Evolutionary conservation across 805 yeast genomes (phyloP), one percentile per base, ranked within the genome.

Genomic region (Candida qinlingensis): DNA sequence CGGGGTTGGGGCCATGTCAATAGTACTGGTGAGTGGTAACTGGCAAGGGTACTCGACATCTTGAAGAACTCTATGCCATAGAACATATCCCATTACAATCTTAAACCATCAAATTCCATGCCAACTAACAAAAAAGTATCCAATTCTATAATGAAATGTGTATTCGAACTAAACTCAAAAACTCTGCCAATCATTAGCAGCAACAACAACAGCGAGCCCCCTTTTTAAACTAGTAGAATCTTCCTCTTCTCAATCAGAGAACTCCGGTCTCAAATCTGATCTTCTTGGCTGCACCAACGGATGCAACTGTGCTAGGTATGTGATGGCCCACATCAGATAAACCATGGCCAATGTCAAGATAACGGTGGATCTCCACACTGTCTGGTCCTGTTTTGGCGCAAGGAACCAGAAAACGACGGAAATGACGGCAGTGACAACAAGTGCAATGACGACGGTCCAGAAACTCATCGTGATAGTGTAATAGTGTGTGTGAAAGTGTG

Each of bases 261-360:
- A 80, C 66, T 90, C 96, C 8, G 95, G 96, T 70, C 97, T 83
- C 65, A 90, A 70, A 62, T 91, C 96, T 1, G 95, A 80, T 60
- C 97, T 81, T 65, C 85, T 86, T 39, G 97, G 97, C 39, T 80
- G 89, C 50, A 88, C 96, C 61, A 91, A 74, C 6, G 97, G 97
- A 68, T 91, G 97, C 50, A 91, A 72, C 65, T 91, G 97, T 35
- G 72, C 71, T 55, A 90, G 73, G 63, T 89, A 90, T 7, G 97
- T 90, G 60, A 90, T 83, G 33, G 97, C 97, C 95, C 95, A 87
- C 91, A 87, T 83, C 62, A 87, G 72, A 65, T 76, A 87, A 71
- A 87, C 83, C 91, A 87, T 83, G 26, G 88, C 76, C 57, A 87
- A 65, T 7, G 87, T 76, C 54, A 87, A 72, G 44, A 83, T 80